Evolutionary conservation across 163 green algal genomes (phyloP).

Genomic region (Chlorella variabilis): DNA sequence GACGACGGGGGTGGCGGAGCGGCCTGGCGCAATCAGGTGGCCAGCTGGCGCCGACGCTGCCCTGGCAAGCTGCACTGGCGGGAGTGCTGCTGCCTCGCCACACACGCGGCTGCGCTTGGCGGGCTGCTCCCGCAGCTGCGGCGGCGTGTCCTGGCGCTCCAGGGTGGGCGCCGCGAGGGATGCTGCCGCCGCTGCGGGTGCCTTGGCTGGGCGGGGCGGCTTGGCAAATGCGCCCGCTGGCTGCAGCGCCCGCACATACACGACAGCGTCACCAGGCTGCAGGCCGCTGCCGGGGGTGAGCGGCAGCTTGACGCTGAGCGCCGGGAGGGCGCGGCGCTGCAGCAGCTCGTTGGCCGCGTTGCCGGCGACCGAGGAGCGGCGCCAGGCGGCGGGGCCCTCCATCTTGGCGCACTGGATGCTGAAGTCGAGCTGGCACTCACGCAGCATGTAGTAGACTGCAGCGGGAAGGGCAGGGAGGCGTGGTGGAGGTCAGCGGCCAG

Average conservation of each 20-base stretch:
- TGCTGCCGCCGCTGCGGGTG: not conserved
- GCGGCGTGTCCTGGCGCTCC: not conserved
- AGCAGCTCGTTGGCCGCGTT: not conserved
- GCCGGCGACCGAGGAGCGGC: not conserved
- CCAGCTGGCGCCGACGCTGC: too few relatives aligned
- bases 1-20: not conserved
- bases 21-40: not conserved
- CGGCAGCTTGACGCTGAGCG: not conserved
- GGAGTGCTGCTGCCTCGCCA: not conserved
- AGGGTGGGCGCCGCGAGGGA: too few relatives aligned
- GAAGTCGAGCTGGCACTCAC: not conserved
- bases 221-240: not conserved
- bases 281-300: not conserved
- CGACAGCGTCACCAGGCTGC: not conserved
- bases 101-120: not conserved
- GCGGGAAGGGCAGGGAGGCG: too few relatives aligned
- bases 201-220: not conserved
- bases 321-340: not conserved
- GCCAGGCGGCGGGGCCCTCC: not conserved
- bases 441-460: constrained; percentile 3
- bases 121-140: not conserved
- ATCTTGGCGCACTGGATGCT: not conserved
- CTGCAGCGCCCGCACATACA: not conserved
- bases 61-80: not conserved
- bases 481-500: too few relatives aligned